Conservation (phyloP, 75 land plant species). For the Cupressus sempervirens region DNA sequence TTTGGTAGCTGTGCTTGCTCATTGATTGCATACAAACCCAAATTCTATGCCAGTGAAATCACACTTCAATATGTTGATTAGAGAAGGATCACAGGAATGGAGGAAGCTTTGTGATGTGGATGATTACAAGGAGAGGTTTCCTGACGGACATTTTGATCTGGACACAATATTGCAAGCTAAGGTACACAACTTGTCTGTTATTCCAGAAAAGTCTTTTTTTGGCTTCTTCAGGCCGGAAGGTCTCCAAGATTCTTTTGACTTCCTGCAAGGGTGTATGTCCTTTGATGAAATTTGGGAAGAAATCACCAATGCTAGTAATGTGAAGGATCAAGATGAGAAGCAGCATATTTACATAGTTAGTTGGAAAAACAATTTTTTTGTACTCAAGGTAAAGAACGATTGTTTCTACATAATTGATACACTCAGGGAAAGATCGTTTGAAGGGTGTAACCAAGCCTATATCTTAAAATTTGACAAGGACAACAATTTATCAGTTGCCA, state of each 20-base stretch:
- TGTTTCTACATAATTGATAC: constrained; percentile 50
- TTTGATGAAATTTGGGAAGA: constrained; percentile 52
- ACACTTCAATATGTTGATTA: constrained; percentile 42
- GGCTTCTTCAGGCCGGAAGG: constrained; percentile 48
- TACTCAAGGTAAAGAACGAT: constrained; percentile 40
- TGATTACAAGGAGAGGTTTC: constrained; percentile 33
- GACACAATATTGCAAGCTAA: constrained; percentile 34
- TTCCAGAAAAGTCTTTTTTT: constrained; percentile 40
- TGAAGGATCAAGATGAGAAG: background rate
- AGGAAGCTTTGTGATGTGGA: constrained; percentile 41
- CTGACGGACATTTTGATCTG: constrained; percentile 43
- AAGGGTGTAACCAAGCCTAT: constrained; percentile 62
- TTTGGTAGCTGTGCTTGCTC: constrained; percentile 48
- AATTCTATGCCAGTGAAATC: constrained; percentile 42
- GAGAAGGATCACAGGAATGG: constrained; percentile 54
- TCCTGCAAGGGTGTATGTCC: constrained; percentile 42
- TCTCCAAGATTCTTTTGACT: constrained; percentile 34
- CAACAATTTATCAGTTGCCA: constrained; percentile 41
- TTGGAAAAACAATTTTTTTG: constrained; percentile 68
- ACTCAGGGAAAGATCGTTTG: constrained; percentile 53
- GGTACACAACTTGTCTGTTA: constrained; percentile 28
- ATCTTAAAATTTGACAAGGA: constrained; percentile 46
- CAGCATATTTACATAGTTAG: constrained; percentile 52
- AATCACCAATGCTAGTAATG: constrained; percentile 9
- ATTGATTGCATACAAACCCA: constrained; percentile 43